phyloP scores from a whole-genome alignment of 352 stramenopile genomes.

The Phytophthora tubulina region DNA sequence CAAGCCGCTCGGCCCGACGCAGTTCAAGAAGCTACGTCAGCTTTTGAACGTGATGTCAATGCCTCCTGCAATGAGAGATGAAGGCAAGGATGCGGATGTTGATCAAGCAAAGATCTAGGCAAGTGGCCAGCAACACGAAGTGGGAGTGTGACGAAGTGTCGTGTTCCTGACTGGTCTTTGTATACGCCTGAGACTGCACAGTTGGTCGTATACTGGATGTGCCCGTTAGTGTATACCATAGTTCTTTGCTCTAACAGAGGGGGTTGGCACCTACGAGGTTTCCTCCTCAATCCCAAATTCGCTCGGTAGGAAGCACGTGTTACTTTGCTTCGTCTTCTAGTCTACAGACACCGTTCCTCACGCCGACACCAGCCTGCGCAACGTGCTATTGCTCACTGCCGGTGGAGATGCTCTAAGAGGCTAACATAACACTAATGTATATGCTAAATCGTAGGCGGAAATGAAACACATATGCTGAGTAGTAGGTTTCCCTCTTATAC shows the following conservation, averaged over 20 bases:
- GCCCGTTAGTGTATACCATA: not conserved
- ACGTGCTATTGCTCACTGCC: not conserved
- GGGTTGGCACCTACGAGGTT: constrained; percentile 12
- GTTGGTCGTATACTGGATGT: not conserved
- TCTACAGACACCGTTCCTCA: not conserved
- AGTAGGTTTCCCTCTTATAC: too few relatives aligned
- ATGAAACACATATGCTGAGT: too few relatives aligned
- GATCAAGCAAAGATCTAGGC: not conserved
- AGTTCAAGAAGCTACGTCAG: constrained; percentile 12
- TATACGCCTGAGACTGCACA: not conserved
- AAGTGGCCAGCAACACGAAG: constrained; percentile 11
- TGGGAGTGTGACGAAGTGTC: constrained; percentile 18
- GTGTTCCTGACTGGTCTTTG: not conserved
- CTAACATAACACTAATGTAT: too few relatives aligned
- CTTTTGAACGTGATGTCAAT: constrained; percentile 11
- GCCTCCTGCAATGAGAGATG: not conserved
- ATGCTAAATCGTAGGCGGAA: too few relatives aligned
- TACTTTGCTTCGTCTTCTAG: not conserved
- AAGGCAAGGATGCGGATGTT: constrained; percentile 1
- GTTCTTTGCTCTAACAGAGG: constrained; percentile 5
- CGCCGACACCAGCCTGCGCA: not conserved
- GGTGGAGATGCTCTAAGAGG: too few relatives aligned
- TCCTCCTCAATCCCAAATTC: constrained; percentile 12
- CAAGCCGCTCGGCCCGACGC: constrained; percentile 7
- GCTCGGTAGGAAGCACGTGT: constrained; percentile 7